A percentile compares a stretch with the other conserved stretches of the same genome.
phyloP scores from a whole-genome alignment of 2,329 filamentous ascomycete genomes.

The Alternaria viburni region DNA sequence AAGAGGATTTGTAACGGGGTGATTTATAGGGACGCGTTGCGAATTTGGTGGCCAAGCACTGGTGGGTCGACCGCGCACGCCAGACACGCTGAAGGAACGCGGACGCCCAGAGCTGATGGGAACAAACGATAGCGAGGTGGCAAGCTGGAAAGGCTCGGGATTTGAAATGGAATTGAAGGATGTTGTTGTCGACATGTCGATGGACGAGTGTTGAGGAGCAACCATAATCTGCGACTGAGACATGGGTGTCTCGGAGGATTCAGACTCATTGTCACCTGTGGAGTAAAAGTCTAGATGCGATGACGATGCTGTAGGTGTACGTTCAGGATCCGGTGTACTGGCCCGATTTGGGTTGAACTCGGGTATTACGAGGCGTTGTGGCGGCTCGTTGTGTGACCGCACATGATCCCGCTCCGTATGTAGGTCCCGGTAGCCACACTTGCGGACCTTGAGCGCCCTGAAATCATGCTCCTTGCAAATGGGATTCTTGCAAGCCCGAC shows the following conservation, averaged over 20 bases:
- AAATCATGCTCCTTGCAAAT: constrained; percentile 67
- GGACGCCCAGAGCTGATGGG: constrained; percentile 45
- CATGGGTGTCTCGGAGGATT: constrained; percentile 37
- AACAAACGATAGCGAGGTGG: constrained; percentile 35
- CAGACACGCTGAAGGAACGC: constrained; percentile 47
- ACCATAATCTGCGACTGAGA: constrained; percentile 46
- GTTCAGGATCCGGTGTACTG: constrained; percentile 31
- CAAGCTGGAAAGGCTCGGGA: constrained; percentile 31
- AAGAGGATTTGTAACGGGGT: constrained; percentile 40
- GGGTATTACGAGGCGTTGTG: constrained; percentile 43
- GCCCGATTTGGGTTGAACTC: constrained; percentile 43
- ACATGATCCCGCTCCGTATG: constrained; percentile 55
- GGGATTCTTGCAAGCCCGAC: constrained; percentile 62
- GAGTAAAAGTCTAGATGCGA: constrained; percentile 31
- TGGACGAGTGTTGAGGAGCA: constrained; percentile 27
- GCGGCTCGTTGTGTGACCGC: constrained; percentile 42
- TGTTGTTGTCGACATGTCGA: constrained; percentile 39
- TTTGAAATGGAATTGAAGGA: constrained; percentile 33
- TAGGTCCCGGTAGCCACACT: constrained; percentile 64
- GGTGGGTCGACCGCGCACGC: constrained; percentile 42
- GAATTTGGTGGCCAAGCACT: constrained; percentile 34
- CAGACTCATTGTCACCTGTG: constrained; percentile 33
- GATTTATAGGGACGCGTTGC: constrained; percentile 30
- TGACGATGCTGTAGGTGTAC: constrained; percentile 30
- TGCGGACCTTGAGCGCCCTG: constrained; percentile 61